Evolutionary conservation across 1,284 basidiomycete genomes (phyloP).

Genomic region (Tilletiaria anomala): DNA sequence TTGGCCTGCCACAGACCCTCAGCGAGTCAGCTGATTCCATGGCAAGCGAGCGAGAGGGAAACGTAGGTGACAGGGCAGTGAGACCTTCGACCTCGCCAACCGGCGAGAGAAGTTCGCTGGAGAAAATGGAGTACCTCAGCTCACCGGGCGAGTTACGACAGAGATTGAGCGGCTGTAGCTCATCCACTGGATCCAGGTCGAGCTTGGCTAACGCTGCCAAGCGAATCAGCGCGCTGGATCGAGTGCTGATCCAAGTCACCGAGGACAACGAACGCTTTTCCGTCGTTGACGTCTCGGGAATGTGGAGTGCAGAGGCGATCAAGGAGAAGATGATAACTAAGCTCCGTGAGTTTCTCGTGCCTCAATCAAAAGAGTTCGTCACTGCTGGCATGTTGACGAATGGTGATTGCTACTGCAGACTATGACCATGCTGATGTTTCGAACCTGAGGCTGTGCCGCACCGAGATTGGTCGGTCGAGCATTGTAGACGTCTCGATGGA

Average conservation of each 20-base stretch:
- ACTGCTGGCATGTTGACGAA: too few relatives aligned
- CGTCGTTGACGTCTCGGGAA: conserved; percentile 35
- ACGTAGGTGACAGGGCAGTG: background rate
- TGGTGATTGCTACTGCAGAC: too few relatives aligned
- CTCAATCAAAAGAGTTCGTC: too few relatives aligned
- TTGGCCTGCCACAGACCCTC: too few relatives aligned
- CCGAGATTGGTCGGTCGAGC: conserved; percentile 33
- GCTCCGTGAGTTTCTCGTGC: conserved; percentile 16
- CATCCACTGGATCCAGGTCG: too few relatives aligned
- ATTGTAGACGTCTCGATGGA: conserved; percentile 15
- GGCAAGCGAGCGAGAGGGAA: background rate
- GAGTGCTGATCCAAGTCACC: conserved; percentile 35
- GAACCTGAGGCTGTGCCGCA: conserved; percentile 10
- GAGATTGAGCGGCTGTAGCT: background rate
- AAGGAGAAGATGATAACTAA: conserved; percentile 34
- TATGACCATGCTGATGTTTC: conserved; percentile 1
- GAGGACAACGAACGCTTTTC: conserved; percentile 38
- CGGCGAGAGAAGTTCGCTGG: background rate
- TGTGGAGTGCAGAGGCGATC: conserved; percentile 28
- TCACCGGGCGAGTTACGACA: background rate
- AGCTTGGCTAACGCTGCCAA: too few relatives aligned
- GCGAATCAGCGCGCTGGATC: conserved; percentile 5
- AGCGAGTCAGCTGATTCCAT: too few relatives aligned
- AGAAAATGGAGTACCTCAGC: background rate
- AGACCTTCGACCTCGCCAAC: conserved; percentile 1